Conservation (phyloP, 1,284 basidiomycete genomes). For the Cutaneotrichosporon curvatum region DNA sequence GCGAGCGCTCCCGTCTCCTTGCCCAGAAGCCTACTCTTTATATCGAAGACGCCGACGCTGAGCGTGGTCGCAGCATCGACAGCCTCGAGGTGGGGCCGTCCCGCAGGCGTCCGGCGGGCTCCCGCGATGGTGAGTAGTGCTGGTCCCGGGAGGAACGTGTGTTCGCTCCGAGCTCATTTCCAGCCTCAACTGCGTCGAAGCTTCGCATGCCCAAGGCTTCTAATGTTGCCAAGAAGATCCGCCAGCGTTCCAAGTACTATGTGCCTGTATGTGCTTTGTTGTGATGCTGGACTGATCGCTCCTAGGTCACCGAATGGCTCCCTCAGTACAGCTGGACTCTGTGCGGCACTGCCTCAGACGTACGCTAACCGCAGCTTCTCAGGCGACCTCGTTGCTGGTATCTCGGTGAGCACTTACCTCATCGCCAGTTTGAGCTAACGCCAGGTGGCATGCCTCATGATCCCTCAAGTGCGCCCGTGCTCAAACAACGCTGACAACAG, state of each 20-base stretch:
- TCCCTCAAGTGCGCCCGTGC: slow-evolving; percentile 59
- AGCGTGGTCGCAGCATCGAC: not conserved
- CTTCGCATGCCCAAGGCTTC: slow-evolving; percentile 4
- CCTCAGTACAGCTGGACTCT: slow-evolving; percentile 67
- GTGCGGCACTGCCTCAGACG: slow-evolving; percentile 49
- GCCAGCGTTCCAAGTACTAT: slow-evolving; percentile 45
- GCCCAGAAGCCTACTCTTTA: not conserved
- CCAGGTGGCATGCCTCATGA: slow-evolving; percentile 70
- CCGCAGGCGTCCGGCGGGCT: not conserved
- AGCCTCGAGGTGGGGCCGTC: not conserved
- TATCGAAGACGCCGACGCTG: not conserved
- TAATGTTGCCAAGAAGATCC: slow-evolving; percentile 31
- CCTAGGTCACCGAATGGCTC: slow-evolving; percentile 59
- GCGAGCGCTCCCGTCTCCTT: slow-evolving; percentile 1
- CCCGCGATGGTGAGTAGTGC: not conserved
- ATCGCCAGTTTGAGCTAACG: slow-evolving; percentile 1
- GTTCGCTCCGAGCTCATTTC: not conserved
- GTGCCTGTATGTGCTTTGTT: slow-evolving; percentile 30
- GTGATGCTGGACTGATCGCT: not conserved
- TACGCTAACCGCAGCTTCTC: slow-evolving; percentile 52
- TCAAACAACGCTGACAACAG: slow-evolving; percentile 17
- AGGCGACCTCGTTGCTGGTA: slow-evolving; percentile 73
- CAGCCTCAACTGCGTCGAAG: not conserved
- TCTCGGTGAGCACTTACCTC: slow-evolving; percentile 52
- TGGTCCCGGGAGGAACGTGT: no score